Conservation (phyloP, 768 basidiomycete species). For the Pisolithus microcarpus region DNA sequence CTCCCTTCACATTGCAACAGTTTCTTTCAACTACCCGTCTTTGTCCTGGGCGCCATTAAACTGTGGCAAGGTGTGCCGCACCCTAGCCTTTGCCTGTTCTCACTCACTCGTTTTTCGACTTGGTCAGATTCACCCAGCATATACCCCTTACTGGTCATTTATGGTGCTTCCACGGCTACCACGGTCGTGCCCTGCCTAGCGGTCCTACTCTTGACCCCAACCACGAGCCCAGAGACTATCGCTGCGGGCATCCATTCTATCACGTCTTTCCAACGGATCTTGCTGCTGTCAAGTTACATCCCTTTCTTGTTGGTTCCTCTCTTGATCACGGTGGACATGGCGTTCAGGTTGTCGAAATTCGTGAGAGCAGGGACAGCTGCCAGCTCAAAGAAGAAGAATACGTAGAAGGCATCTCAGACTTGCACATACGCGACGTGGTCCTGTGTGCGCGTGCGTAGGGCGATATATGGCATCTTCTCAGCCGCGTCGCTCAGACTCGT, state of each 20-base stretch:
- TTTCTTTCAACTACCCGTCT: constrained; percentile 70
- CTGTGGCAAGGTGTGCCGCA: constrained; percentile 45
- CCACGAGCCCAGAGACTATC: constrained; percentile 28
- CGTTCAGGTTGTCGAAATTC: constrained; percentile 31
- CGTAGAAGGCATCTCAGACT: constrained; percentile 2
- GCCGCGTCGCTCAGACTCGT: too few relatives aligned
- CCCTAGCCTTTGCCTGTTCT: neutral
- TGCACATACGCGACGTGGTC: too few relatives aligned
- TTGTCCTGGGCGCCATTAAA: constrained; percentile 58
- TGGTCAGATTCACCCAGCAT: constrained; percentile 42
- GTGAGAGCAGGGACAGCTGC: constrained; percentile 20
- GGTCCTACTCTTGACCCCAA: constrained; percentile 48
- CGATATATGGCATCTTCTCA: too few relatives aligned
- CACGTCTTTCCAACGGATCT: constrained; percentile 41
- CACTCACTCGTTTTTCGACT: neutral
- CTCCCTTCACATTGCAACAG: constrained; percentile 24
- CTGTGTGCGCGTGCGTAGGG: too few relatives aligned
- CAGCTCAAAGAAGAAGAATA: constrained; percentile 10
- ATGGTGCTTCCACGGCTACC: constrained; percentile 72
- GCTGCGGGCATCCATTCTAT: constrained; percentile 32
- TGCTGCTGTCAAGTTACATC: constrained; percentile 63
- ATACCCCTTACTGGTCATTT: constrained; percentile 60
- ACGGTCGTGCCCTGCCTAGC: constrained; percentile 69
- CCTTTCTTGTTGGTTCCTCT: constrained; percentile 72
- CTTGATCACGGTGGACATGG: constrained; percentile 70